Base-by-base conservation (phyloP, 768 basidiomycete genomes). In the Galerina marginata region DNA sequence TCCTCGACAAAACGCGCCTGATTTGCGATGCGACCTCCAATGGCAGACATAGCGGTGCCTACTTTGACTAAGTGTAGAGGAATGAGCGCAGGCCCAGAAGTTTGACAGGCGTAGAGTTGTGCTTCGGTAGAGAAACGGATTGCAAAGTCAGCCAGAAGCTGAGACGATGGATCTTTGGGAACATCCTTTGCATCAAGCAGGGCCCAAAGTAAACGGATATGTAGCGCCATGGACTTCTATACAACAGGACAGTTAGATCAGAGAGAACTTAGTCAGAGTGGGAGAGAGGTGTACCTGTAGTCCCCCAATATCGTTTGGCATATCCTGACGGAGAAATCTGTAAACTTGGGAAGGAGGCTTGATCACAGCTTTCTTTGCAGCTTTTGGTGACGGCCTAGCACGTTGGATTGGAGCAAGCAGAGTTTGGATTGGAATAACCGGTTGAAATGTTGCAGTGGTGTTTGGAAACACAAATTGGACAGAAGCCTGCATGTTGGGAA, bases 191-290 rank as follows among this genome's bases (percentile, higher is more conserved):
- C 57, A 47, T 58, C 50, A 2, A 59, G 36, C 15, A 54, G 25
- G 4, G 33, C 45, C 61, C 61, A 63, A 5, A 63, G 47, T 16
- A 63, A 33, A 25, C 51, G 52, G 9, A 63, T 38, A n/a, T 63
- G 61, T 11, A 63, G 61, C 23, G 56, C 26, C 52, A 63, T 52
- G 44, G 57, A 42, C 9, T 37, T 58, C 61, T 63, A 40, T 51
- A 29, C 49, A 51, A 43, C 16, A 14, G 42, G 2, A 43, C 16
- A 16, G 42, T 43, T 14, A 6, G 5, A 16, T 43, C 16, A 43
- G 42, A 3, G 16, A 43, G 12, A 43, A 43, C 16, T 1, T 4
- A 10, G 42, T 43, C 12, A 43, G 3, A 33, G 29, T 7, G 5
- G 29, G 29, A 33, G 4, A 43, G 16, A 20, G 20, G 20, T 10